Percentiles rank a stretch among this genome's conserved stretches.
phyloP scores from a whole-genome alignment of 2,329 filamentous ascomycete species.

The Rhinocladiella mackenziei region DNA sequence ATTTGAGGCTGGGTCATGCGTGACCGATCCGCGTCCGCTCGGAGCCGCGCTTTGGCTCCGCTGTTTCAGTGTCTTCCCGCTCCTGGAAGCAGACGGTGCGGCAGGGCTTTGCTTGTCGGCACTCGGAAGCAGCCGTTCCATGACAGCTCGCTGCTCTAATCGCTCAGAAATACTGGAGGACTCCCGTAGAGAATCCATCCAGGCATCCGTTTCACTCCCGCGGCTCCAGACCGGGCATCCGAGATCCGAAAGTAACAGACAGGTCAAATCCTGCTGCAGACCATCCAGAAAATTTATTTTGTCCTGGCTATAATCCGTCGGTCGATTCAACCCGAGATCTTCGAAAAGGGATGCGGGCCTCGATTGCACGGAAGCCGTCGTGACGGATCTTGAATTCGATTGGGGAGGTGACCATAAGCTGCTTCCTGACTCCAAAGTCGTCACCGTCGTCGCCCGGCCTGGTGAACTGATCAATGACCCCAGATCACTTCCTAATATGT shows the following conservation, averaged over 20 bases:
- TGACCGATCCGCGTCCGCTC: neutral
- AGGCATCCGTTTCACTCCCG: conserved; percentile 88
- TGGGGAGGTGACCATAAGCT: conserved; percentile 88
- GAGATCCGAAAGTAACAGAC: conserved; percentile 81
- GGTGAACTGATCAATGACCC: conserved; percentile 57
- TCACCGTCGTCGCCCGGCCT: conserved; percentile 64
- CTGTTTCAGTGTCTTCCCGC: conserved; percentile 1
- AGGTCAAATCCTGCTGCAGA: conserved; percentile 73
- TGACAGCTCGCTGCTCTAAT: conserved; percentile 26
- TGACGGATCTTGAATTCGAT: conserved; percentile 39
- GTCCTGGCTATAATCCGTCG: conserved; percentile 59
- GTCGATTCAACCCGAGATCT: conserved; percentile 14
- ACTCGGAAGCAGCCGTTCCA: conserved; percentile 35
- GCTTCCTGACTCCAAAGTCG: conserved; percentile 66
- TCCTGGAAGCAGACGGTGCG: neutral
- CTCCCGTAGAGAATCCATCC: conserved; percentile 65
- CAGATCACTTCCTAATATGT: conserved; percentile 59
- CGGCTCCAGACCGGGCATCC: conserved; percentile 79
- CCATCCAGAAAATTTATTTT: conserved; percentile 75
- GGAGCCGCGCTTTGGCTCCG: conserved; percentile 17
- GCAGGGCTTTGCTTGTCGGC: neutral
- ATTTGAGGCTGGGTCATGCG: neutral
- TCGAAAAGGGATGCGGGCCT: conserved; percentile 32
- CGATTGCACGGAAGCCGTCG: conserved; percentile 35
- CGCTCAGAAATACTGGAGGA: conserved; percentile 54